Conservation (phyloP, 2,329 filamentous ascomycete genomes). For the Verticillium alfalfae region DNA sequence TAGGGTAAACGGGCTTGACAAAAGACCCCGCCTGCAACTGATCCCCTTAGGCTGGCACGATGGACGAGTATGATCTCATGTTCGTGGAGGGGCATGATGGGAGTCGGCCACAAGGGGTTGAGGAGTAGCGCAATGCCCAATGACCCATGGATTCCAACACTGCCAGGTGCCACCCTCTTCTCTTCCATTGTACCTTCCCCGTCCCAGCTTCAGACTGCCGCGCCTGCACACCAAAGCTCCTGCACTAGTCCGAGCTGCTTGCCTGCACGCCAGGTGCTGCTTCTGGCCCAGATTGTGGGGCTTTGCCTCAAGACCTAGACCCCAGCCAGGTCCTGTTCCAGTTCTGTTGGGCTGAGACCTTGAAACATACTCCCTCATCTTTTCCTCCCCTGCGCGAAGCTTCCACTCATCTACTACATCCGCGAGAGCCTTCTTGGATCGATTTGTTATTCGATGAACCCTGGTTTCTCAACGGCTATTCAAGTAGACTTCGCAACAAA, state of each 20-base stretch:
- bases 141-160: background rate
- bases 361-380: background rate
- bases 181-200: background rate
- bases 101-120: background rate
- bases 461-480: background rate
- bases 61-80: background rate
- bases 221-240: background rate
- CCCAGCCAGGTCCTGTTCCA: no score
- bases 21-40: background rate
- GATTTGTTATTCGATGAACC: background rate
- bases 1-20: background rate
- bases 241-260: background rate
- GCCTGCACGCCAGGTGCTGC: background rate
- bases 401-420: background rate
- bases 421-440: background rate
- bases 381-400: background rate
- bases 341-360: background rate
- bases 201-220: background rate
- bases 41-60: background rate
- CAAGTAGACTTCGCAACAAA: no score
- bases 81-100: background rate
- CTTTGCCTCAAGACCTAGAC: no score
- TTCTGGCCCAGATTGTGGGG: background rate
- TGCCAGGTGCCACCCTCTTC: background rate
- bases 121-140: background rate